Conservation (phyloP, 192 early-diverging fungal genomes). For the Backusella sp. region DNA sequence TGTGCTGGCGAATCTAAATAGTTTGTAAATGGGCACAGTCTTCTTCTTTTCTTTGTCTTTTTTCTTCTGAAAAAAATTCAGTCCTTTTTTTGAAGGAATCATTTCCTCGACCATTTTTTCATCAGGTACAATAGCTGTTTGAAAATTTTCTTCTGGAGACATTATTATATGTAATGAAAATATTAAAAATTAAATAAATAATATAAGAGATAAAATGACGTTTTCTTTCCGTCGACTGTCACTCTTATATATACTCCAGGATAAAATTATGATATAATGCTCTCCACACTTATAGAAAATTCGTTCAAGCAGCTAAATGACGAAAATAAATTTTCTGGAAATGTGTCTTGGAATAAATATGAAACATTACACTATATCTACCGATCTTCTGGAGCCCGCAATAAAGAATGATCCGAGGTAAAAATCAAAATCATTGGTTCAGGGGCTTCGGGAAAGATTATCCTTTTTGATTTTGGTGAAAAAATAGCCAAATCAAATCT, state of each 20-base stretch:
- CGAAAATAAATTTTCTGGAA: not conserved
- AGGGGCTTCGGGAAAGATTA: not conserved
- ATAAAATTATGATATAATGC: not conserved
- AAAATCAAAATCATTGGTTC: not conserved
- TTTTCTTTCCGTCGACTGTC: not conserved
- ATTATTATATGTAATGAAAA: not conserved
- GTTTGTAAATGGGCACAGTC: conserved; percentile 50
- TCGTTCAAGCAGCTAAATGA: not conserved
- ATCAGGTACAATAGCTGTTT: not conserved
- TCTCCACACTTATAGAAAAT: not conserved
- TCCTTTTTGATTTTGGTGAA: not conserved
- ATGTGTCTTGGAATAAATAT: not conserved
- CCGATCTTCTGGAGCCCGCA: not conserved
- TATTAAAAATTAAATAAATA: not conserved
- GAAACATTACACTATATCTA: not conserved
- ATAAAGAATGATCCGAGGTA: not conserved
- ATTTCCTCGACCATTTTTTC: not conserved
- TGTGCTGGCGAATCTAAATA: conserved; percentile 61
- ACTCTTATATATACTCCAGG: not conserved
- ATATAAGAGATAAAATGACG: not conserved
- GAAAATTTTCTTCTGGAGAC: not conserved
- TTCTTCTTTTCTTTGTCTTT: conserved; percentile 42
- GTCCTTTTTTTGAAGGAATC: not conserved
- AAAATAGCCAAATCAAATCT: not conserved
- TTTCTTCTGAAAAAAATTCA: not conserved